Conservation (phyloP, 1,284 basidiomycete species). For the Schizophyllum amplum region DNA sequence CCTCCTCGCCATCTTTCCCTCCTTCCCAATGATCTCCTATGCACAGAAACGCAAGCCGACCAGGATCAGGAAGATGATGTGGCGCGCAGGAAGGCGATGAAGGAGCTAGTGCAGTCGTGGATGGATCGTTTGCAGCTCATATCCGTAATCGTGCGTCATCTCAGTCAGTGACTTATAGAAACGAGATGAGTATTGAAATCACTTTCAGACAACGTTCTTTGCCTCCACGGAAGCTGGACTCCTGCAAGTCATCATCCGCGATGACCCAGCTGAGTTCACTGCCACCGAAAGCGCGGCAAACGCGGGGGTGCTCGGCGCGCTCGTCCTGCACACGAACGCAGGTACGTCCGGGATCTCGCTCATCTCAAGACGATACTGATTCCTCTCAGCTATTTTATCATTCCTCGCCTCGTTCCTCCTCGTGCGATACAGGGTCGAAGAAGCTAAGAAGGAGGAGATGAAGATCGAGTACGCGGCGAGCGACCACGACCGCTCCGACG, state of each 20-base stretch:
- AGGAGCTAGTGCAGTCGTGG: slow-evolving; percentile 48
- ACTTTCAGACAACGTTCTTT: slow-evolving; percentile 50
- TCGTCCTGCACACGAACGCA: slow-evolving; percentile 46
- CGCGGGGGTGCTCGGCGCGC: slow-evolving; percentile 38
- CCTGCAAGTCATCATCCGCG: slow-evolving; percentile 35
- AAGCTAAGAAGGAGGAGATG: slow-evolving; percentile 36
- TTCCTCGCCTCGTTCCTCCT: slow-evolving; percentile 52
- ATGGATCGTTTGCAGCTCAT: slow-evolving; percentile 53
- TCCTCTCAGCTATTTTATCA: slow-evolving; percentile 40
- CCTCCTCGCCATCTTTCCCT: no score
- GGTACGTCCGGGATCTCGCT: slow-evolving; percentile 24
- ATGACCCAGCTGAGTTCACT: slow-evolving; percentile 13
- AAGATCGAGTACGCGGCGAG: slow-evolving; percentile 15
- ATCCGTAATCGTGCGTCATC: slow-evolving; percentile 41
- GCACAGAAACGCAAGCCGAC: slow-evolving; percentile 36
- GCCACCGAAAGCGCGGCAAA: slow-evolving; percentile 30
- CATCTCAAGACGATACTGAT: not conserved
- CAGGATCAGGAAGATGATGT: slow-evolving; percentile 39
- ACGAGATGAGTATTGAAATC: no score
- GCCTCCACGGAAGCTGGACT: slow-evolving; percentile 47
- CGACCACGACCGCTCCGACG: not conserved
- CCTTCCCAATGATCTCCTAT: no score
- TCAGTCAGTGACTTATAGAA: not conserved
- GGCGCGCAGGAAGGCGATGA: slow-evolving; percentile 35
- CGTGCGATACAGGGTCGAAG: slow-evolving; percentile 43